Evolutionary conservation across 116 monocot genomes (phyloP), one percentile per base, ranked within the genome.

Genomic region (Iris pallida): DNA sequence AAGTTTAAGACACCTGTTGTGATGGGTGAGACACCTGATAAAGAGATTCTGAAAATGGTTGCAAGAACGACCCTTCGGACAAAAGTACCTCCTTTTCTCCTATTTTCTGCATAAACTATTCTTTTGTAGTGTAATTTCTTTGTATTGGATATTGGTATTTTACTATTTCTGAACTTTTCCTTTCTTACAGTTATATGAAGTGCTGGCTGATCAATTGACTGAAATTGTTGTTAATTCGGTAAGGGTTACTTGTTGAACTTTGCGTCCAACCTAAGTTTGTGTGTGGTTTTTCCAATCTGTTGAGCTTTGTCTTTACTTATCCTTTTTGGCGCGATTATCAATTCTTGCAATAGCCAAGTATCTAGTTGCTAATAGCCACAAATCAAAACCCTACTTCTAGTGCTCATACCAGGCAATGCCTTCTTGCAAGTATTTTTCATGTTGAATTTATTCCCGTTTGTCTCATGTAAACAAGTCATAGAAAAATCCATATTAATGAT

Each of bases 151-250:
- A 9, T 42, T 16, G 40, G 49, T 7, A 3, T 12, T 19, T 19
- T 54, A 42, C 6, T 45, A 47, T 5, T 16, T 44, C 44, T 63
- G 9, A 42, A 55, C 6, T 53, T 20, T 61, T 43, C 9, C 61
- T 53, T 55, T 55, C 8, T n/a, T 67, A 14, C 73, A 98, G 98
- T 78, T 98, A 57, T 88, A 93, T 71, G 98, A 98, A 88, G 77
- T 77, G 1, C 61, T 98, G 74, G 93, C 98, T 65, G 90, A 98
- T 79, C 98, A 98, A 59, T 75, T 98, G 78, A 93, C 98, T 11
- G 98, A 98, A 57, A 98, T 98, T 64, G 88, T 90, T 71, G 90
- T 88, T 67, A 93, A 98, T 81, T 79, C 82, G 56, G 98, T 98
- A 87, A 85, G 84, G 6, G 52, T 20, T 19, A 16, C 57, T 3